Base-by-base conservation (phyloP, 108 stramenopile species). In the Fragilaria radians region DNA sequence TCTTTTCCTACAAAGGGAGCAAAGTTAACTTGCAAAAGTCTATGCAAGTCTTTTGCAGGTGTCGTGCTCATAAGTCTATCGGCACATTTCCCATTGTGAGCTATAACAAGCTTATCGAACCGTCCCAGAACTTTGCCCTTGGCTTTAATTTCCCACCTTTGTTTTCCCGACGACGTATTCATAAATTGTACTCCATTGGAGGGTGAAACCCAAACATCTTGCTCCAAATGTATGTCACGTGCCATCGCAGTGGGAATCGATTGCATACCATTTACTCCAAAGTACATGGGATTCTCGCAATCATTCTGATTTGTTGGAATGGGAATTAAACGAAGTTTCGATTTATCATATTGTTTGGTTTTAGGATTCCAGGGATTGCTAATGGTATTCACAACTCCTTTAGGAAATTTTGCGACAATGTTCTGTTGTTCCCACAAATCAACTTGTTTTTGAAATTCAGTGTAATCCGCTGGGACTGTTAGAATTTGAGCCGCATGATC, bases 81-180 rank as follows among this genome's bases (percentile, higher is more conserved):
- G 33, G 92, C 92, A 68, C 92, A 93, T 74, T 93, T 93, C 3
- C 92, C 92, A 70, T 89, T 93, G 68, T 93, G 92, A 19, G 86
- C 84, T 50, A 93, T 79, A 46, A 93, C 68, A 32, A 93, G 59
- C 5, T 59, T 49, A 68, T 89, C 84, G 62, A 83, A 87, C 33
- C 63, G 59, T 28, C 84, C 91, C 18, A 81, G 54, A 5, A 59
- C 59, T 45, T 84, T 61, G 4, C 74, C 73, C 25, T 74, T 71
- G 28, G 80, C 75, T 34, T 70, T 52, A 2, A 87, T 62, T 57
- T 74, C 64, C 86, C 88, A 89, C 54, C 70, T 60, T 4, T 36
- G 60, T 32, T 54, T 53, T 29, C 70, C 71, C 36, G 70, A 56
- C 28, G 73, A 86, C 42, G 11, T 14, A 14, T 42, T 42, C 11